A percentile compares a stretch with the other conserved stretches of the same genome.
These are phyloP conservation scores for Heliamphora pulchella DNA, from an alignment of 179 eudicot species.

Conservation along the genomic window DNA sequence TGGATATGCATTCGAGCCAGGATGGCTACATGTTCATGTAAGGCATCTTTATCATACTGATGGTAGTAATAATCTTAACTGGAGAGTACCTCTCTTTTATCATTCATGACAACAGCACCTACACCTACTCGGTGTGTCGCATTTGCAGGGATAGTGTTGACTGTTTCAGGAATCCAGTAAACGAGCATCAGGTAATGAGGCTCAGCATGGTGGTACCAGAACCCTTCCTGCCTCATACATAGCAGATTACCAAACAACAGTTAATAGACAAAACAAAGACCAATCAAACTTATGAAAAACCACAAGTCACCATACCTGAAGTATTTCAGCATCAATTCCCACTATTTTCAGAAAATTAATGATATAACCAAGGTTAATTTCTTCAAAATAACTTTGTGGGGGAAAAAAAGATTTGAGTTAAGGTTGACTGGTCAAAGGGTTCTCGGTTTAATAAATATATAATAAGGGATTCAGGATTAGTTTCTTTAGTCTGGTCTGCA, in stretches of 20 bases:
- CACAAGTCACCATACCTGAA: not conserved
- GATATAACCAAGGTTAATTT: not conserved
- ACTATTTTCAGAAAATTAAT: not conserved
- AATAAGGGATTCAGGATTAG: not conserved
- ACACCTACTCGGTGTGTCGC: conserved; percentile 53
- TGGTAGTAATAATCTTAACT: not conserved
- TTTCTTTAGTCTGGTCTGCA: not conserved
- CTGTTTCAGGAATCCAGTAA: conserved; percentile 44
- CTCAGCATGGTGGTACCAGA: conserved; percentile 61
- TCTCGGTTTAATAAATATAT: not conserved
- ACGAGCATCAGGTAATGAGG: conserved; percentile 49
- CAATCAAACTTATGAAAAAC: not conserved
- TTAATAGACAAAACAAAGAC: not conserved
- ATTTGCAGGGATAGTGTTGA: conserved; percentile 42
- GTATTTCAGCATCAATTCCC: not conserved
- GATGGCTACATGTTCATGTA: not conserved
- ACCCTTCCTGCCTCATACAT: conserved; percentile 40
- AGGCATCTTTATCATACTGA: not conserved
- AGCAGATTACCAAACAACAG: conserved; percentile 5
- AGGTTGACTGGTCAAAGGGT: not conserved
- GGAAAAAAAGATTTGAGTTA: not conserved
- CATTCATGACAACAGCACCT: conserved; percentile 51
- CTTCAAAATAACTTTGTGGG: not conserved
- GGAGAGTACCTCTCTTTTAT: conserved; percentile 38
- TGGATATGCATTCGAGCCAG: not conserved